A percentile compares a stretch with the other conserved stretches of the same genome.
phyloP scores from a whole-genome alignment of 805 yeast genomes.

The Maudiozyma barnettii region DNA sequence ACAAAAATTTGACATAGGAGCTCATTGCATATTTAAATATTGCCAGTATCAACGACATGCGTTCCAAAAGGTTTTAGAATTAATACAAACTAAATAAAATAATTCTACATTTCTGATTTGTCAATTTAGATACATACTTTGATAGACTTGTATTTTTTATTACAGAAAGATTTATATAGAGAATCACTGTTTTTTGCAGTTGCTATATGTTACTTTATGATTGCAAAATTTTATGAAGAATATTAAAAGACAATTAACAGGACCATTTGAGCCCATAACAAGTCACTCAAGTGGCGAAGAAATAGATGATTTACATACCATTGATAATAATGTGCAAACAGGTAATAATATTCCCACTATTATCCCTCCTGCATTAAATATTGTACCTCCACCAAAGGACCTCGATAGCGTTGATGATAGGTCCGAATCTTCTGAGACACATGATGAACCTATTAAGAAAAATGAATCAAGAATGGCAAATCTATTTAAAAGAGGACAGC shows the following conservation, averaged over 20 bases:
- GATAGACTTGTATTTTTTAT: too few relatives aligned
- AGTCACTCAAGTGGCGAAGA: conserved; percentile 1
- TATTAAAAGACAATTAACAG: conserved; percentile 15
- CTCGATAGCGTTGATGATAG: conserved; percentile 2
- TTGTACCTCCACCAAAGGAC: conserved; percentile 13
- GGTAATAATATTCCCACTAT: background rate
- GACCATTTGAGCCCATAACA: conserved; percentile 11
- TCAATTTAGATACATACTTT: too few relatives aligned
- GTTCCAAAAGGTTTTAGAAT: too few relatives aligned
- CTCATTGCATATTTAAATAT: too few relatives aligned
- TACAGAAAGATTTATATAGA: too few relatives aligned
- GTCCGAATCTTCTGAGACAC: background rate
- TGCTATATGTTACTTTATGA: background rate
- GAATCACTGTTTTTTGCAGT: too few relatives aligned
- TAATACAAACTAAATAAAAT: too few relatives aligned
- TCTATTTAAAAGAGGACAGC: conserved; percentile 8
- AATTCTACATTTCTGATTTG: too few relatives aligned
- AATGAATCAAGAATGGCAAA: conserved; percentile 8
- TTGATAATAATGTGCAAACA: background rate
- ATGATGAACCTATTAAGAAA: background rate
- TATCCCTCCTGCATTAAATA: conserved; percentile 13
- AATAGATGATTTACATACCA: background rate
- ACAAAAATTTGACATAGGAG: too few relatives aligned
- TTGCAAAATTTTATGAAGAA: conserved; percentile 7
- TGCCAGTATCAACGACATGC: too few relatives aligned